Percentiles rank a stretch among this genome's conserved stretches.
Conservation (phyloP, 805 yeast species). For the Starmerella bombi region DNA sequence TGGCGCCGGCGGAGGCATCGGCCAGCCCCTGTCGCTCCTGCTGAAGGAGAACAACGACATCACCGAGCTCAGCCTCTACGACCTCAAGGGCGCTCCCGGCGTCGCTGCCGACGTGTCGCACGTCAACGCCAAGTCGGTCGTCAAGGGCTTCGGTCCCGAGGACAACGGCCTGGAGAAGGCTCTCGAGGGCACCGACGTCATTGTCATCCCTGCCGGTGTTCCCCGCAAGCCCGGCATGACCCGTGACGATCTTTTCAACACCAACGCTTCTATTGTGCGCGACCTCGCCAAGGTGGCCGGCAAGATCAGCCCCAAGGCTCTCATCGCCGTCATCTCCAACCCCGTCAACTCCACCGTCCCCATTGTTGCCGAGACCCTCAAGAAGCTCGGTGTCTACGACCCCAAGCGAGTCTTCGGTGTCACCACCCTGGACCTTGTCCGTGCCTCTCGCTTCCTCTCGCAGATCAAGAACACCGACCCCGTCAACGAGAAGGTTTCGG, state of each 20-base stretch:
- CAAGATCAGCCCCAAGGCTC: slow-evolving; percentile 71
- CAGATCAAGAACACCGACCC: slow-evolving; percentile 62
- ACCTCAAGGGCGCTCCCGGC: slow-evolving; percentile 86
- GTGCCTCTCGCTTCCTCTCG: slow-evolving; percentile 79
- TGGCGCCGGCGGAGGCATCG: slow-evolving; percentile 97
- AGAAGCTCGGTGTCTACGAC: slow-evolving; percentile 75
- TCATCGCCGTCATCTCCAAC: slow-evolving; percentile 72
- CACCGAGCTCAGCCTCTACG: slow-evolving; percentile 74
- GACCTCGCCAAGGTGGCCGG: slow-evolving; percentile 82
- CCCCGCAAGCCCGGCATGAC: slow-evolving; percentile 99
- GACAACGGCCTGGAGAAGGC: slow-evolving; percentile 58
- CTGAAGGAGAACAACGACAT: slow-evolving; percentile 81
- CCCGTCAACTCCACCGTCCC: slow-evolving; percentile 97
- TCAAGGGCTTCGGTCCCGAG: slow-evolving; percentile 78
- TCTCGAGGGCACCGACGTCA: slow-evolving; percentile 55
- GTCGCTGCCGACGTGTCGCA: slow-evolving; percentile 94
- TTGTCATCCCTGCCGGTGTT: slow-evolving; percentile 93
- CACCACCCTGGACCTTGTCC: slow-evolving; percentile 82
- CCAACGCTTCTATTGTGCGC: slow-evolving; percentile 89
- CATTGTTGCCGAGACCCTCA: slow-evolving; percentile 84
- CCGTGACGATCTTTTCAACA: slow-evolving; percentile 91
- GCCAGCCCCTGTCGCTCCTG: slow-evolving; percentile 73
- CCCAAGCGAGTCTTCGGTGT: slow-evolving; percentile 90
- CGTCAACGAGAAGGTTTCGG: slow-evolving; percentile 60
- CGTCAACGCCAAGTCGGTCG: slow-evolving; percentile 82